phyloP scores from a whole-genome alignment of 2,329 filamentous ascomycete species.

The Neonectria coccinea region DNA sequence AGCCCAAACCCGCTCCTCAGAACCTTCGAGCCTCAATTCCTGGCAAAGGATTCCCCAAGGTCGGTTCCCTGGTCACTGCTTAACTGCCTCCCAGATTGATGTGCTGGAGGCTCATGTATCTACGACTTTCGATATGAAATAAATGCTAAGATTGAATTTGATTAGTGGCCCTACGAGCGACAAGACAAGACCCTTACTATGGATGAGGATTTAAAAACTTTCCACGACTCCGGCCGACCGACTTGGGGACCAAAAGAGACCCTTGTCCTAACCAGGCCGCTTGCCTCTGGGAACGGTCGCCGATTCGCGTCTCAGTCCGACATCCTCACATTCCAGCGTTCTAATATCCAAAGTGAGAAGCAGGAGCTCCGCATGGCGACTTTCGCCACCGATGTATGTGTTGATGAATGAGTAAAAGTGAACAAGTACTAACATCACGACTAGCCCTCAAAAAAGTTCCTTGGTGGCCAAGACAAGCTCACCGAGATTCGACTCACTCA shows the following conservation, averaged over 20 bases:
- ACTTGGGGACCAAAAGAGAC: slow-evolving; percentile 82
- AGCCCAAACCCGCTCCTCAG: slow-evolving; percentile 70
- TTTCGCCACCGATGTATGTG: slow-evolving; percentile 66
- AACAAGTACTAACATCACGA: slow-evolving; percentile 31
- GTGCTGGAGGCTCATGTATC: slow-evolving; percentile 49
- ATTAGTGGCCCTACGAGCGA: slow-evolving; percentile 89
- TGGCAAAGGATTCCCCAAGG: slow-evolving; percentile 82
- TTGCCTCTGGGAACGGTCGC: slow-evolving; percentile 55
- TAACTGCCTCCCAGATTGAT: slow-evolving; percentile 47
- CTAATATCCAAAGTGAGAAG: slow-evolving; percentile 70
- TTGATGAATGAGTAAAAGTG: too few species aligned
- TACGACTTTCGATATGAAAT: slow-evolving; percentile 49
- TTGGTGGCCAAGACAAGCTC: slow-evolving; percentile 66
- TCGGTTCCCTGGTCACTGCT: slow-evolving; percentile 72
- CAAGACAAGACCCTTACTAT: slow-evolving; percentile 77
- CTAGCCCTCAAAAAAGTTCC: slow-evolving; percentile 66
- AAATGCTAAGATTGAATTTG: slow-evolving; percentile 60
- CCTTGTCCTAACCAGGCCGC: slow-evolving; percentile 67
- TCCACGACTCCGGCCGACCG: slow-evolving; percentile 80
- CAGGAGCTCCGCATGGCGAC: slow-evolving; percentile 74
- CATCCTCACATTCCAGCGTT: slow-evolving; percentile 50
- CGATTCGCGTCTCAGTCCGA: slow-evolving; percentile 44
- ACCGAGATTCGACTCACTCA: slow-evolving; percentile 66
- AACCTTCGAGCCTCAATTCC: slow-evolving; percentile 64
- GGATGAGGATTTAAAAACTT: slow-evolving; percentile 72